A percentile compares a stretch with the other conserved stretches of the same genome.
These are phyloP conservation scores for Pseudopyrenochaeta lycopersici DNA, from an alignment of 2,329 filamentous ascomycete species.

Conservation along the genomic window DNA sequence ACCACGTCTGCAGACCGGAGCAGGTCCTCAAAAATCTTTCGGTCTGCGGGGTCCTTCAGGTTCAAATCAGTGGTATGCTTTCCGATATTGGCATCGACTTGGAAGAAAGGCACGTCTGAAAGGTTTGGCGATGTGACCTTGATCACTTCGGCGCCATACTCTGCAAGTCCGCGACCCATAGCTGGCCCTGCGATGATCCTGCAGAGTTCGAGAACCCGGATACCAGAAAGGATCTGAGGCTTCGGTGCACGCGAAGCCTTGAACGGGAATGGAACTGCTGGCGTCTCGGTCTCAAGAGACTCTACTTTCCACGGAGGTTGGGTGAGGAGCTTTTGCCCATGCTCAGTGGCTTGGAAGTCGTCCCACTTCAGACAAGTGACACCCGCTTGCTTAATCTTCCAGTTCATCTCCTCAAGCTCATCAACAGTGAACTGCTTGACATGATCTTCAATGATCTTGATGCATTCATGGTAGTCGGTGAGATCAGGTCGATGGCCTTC, in stretches of 20 bases:
- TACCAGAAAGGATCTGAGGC: slow-evolving; percentile 60
- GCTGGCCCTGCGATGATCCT: slow-evolving; percentile 80
- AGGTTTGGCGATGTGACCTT: slow-evolving; percentile 74
- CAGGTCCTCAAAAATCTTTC: slow-evolving; percentile 66
- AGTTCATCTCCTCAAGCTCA: slow-evolving; percentile 54
- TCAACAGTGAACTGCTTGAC: slow-evolving; percentile 51
- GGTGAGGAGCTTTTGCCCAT: slow-evolving; percentile 52
- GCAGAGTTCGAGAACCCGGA: slow-evolving; percentile 78
- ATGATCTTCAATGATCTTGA: slow-evolving; percentile 53
- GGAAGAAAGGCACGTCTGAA: slow-evolving; percentile 77
- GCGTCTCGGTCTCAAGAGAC: slow-evolving; percentile 60
- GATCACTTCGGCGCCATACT: slow-evolving; percentile 77
- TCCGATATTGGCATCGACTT: slow-evolving; percentile 76
- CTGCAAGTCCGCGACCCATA: slow-evolving; percentile 74
- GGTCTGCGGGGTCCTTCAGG: slow-evolving; percentile 64
- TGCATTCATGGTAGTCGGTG: slow-evolving; percentile 55
- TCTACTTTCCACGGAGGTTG: slow-evolving; percentile 60
- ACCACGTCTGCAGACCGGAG: slow-evolving; percentile 71
- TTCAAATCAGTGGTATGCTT: slow-evolving; percentile 73
- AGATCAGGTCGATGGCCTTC: slow-evolving; percentile 69
- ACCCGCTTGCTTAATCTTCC: slow-evolving; percentile 52
- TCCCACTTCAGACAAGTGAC: slow-evolving; percentile 53
- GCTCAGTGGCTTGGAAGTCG: slow-evolving; percentile 50
- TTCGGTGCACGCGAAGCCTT: slow-evolving; percentile 50
- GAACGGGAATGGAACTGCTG: slow-evolving; percentile 57